A percentile compares a stretch with the other conserved stretches of the same genome.
These are phyloP conservation scores for Kockiozyma suomiensis DNA, from an alignment of 805 yeast species.

Conservation along the genomic window DNA sequence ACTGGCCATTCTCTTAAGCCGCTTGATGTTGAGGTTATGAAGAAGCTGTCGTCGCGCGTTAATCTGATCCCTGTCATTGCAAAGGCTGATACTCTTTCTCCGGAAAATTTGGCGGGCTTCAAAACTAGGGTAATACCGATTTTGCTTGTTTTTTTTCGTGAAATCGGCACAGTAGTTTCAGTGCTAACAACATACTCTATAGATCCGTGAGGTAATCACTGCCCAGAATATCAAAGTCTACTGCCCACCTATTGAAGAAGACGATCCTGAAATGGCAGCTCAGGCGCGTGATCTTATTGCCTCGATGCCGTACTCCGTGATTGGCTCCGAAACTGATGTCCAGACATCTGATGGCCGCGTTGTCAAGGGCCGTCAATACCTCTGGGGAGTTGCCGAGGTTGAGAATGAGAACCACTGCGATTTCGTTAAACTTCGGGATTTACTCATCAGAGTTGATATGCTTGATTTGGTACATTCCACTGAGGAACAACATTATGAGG, in stretches of 20 bases:
- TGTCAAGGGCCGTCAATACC: slow-evolving; percentile 90
- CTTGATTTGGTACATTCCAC: slow-evolving; percentile 77
- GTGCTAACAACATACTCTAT: not conserved
- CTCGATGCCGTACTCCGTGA: slow-evolving; percentile 86
- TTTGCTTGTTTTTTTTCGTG: too few relatives aligned
- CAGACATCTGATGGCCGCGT: slow-evolving; percentile 68
- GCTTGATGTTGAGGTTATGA: slow-evolving; percentile 73
- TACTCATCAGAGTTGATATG: slow-evolving; percentile 70
- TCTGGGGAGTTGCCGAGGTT: slow-evolving; percentile 97
- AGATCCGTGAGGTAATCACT: slow-evolving; percentile 53
- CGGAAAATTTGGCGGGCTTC: slow-evolving; percentile 55
- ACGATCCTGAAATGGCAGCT: slow-evolving; percentile 41
- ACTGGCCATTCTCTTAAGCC: slow-evolving; percentile 62
- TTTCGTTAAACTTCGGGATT: slow-evolving; percentile 61
- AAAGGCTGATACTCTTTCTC: slow-evolving; percentile 74
- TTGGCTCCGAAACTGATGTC: slow-evolving; percentile 83
- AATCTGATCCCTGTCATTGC: slow-evolving; percentile 82
- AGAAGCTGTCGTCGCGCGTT: slow-evolving; percentile 67
- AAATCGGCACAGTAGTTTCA: too few relatives aligned
- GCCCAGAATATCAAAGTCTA: slow-evolving; percentile 62
- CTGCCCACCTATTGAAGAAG: slow-evolving; percentile 50
- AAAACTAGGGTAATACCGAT: slow-evolving; percentile 46
- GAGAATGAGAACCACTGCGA: slow-evolving; percentile 84
- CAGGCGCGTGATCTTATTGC: slow-evolving; percentile 33
- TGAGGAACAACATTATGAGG: slow-evolving; percentile 69